Conservation (phyloP, 2,329 filamentous ascomycete species). For the Ophiostoma himal-ulmi region DNA sequence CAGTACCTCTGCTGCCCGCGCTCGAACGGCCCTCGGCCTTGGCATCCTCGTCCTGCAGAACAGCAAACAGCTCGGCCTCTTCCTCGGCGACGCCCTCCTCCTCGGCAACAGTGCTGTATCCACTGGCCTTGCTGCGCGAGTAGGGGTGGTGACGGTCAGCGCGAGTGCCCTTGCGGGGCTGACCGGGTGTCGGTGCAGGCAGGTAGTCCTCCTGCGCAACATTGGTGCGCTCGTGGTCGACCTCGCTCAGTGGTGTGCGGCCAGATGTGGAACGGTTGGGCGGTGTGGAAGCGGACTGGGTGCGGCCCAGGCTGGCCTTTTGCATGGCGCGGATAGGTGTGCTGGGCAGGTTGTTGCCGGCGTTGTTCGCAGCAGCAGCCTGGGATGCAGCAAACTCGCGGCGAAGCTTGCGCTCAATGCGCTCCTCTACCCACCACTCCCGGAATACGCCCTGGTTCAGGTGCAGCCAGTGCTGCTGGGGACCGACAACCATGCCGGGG, state of each 20-base stretch:
- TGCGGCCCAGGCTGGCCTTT: constrained; percentile 52
- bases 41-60: constrained; percentile 52
- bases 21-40: constrained; percentile 53
- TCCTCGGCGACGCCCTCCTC: constrained; percentile 45
- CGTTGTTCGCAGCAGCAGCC: constrained; percentile 31
- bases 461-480: constrained; percentile 98
- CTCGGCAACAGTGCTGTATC: constrained; percentile 43
- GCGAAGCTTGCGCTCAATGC: constrained; percentile 62
- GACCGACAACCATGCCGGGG: constrained; percentile 96
- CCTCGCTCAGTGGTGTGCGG: constrained; percentile 85
- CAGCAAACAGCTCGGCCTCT: constrained; percentile 37
- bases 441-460: constrained; percentile 94
- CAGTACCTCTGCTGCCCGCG: constrained; percentile 47
- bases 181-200: constrained; percentile 89
- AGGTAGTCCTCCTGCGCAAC: constrained; percentile 82
- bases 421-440: constrained; percentile 97
- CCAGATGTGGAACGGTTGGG: constrained; percentile 70
- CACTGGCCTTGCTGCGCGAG: constrained; percentile 46
- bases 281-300: constrained; percentile 61
- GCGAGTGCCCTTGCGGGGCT: constrained; percentile 82
- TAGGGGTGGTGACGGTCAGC: constrained; percentile 70
- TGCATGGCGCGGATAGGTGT: constrained; percentile 58
- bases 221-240: constrained; percentile 71
- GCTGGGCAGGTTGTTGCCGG: constrained; percentile 39
- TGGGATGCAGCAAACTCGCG: constrained; percentile 49